Evolutionary conservation across 2,329 filamentous ascomycete genomes (phyloP).

Genomic region (Orbilia quercus): DNA sequence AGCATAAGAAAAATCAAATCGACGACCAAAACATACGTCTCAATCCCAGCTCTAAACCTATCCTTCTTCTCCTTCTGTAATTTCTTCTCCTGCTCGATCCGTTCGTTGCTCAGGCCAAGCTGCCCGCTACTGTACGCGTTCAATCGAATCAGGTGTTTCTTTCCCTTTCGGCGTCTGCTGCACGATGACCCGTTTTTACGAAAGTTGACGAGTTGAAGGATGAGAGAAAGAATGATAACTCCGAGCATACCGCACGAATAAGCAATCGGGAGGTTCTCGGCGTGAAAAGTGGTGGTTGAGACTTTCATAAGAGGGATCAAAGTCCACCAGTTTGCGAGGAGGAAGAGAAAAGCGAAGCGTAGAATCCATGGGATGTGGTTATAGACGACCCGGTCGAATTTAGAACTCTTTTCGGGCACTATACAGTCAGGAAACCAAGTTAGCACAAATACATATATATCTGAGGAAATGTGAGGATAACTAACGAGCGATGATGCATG

Average conservation of each 20-base stretch:
- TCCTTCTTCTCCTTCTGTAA: slow-evolving; percentile 4
- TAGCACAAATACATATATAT: no score
- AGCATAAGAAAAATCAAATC: slow-evolving; percentile 30
- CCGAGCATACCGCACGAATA: slow-evolving; percentile 36
- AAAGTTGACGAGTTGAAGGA: slow-evolving; percentile 22
- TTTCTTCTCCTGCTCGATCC: not conserved
- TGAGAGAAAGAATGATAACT: slow-evolving; percentile 12
- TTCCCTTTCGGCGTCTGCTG: slow-evolving; percentile 6
- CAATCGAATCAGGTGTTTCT: not conserved
- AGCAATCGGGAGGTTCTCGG: slow-evolving; percentile 34
- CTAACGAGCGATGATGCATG: no score
- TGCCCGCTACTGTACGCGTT: not conserved
- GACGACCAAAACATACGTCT: slow-evolving; percentile 33
- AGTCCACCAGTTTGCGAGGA: slow-evolving; percentile 45
- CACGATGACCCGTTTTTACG: slow-evolving; percentile 16
- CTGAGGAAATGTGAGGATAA: no score
- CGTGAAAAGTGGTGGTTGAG: slow-evolving; percentile 13
- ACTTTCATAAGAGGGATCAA: slow-evolving; percentile 45
- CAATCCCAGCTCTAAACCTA: slow-evolving; percentile 9
- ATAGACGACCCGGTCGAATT: slow-evolving; percentile 23
- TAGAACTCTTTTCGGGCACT: not conserved
- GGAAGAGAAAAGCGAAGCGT: slow-evolving; percentile 31
- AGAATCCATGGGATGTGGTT: slow-evolving; percentile 36
- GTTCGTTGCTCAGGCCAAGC: not conserved
- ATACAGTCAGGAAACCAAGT: no score